Evolutionary conservation across 2,329 filamentous ascomycete species (phyloP).

Genomic region (Rhynchosporium graminicola): DNA sequence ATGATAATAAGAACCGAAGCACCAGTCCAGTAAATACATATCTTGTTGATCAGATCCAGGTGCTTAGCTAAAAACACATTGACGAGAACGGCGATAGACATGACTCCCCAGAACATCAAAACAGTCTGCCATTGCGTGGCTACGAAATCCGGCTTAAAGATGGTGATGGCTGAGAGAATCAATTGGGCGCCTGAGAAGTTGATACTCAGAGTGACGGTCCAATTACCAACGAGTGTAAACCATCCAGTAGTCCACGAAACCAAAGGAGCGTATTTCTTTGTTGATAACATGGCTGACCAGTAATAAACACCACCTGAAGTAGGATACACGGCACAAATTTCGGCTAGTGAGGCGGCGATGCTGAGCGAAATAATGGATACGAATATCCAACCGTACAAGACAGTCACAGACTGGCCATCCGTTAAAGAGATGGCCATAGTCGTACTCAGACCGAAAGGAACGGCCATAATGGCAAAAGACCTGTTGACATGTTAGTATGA

Average conservation of each 20-base stretch:
- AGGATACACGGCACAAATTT: constrained; percentile 69
- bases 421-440: constrained; percentile 68
- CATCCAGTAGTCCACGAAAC: constrained; percentile 71
- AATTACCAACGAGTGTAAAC: constrained; percentile 72
- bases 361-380: constrained; percentile 63
- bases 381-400: constrained; percentile 70
- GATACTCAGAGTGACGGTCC: constrained; percentile 65
- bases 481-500: constrained; percentile 33
- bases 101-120: constrained; percentile 71
- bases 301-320: constrained; percentile 72
- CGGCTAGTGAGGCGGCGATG: constrained; percentile 66
- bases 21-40: constrained; percentile 73
- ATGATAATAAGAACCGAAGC: constrained; percentile 69
- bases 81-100: constrained; percentile 62
- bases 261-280: constrained; percentile 64
- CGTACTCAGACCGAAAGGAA: constrained; percentile 57
- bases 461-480: constrained; percentile 76
- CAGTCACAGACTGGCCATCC: constrained; percentile 68
- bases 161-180: constrained; percentile 65
- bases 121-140: constrained; percentile 70
- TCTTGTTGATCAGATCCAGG: constrained; percentile 69
- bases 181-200: constrained; percentile 72
- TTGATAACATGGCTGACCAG: constrained; percentile 68
- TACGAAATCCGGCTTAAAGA: constrained; percentile 69
- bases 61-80: constrained; percentile 64